phyloP scores from a whole-genome alignment of 2,329 filamentous ascomycete species.

The Fusarium chuoi region DNA sequence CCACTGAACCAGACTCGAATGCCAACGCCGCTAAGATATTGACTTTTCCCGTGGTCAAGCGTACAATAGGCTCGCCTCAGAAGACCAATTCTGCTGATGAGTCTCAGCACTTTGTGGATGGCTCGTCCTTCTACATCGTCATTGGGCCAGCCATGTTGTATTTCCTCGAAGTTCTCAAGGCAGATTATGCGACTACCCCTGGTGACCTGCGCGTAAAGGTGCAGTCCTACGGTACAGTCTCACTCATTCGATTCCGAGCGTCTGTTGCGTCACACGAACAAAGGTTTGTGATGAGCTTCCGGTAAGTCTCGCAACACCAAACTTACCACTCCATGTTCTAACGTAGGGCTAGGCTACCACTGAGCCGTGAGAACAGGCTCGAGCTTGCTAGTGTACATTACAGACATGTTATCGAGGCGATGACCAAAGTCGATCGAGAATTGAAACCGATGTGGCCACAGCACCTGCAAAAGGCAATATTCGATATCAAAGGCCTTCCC shows the following conservation, averaged over 20 bases:
- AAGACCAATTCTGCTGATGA: slow-evolving; percentile 56
- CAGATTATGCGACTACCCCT: slow-evolving; percentile 53
- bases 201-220: slow-evolving; percentile 61
- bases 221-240: slow-evolving; percentile 63
- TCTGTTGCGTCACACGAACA: slow-evolving; percentile 64
- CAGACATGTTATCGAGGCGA: slow-evolving; percentile 62
- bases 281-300: slow-evolving; percentile 65
- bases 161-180: slow-evolving; percentile 61
- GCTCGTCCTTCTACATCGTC: slow-evolving; percentile 64
- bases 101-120: slow-evolving; percentile 58
- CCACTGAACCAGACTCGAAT: slow-evolving; percentile 52
- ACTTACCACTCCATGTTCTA: background rate
- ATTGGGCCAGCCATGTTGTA: slow-evolving; percentile 65
- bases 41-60: slow-evolving; percentile 65
- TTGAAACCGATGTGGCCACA: slow-evolving; percentile 69
- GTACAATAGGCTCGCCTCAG: slow-evolving; percentile 53
- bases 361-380: slow-evolving; percentile 56
- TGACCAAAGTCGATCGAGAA: slow-evolving; percentile 65
- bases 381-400: slow-evolving; percentile 66
- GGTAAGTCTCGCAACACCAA: slow-evolving; percentile 50
- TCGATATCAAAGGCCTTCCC: slow-evolving; percentile 63
- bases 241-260: slow-evolving; percentile 61
- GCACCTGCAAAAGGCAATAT: slow-evolving; percentile 63
- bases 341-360: slow-evolving; percentile 50
- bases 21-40: slow-evolving; percentile 46